Conservation (phyloP, 257 asterid species). For the Jasminum sambac region DNA sequence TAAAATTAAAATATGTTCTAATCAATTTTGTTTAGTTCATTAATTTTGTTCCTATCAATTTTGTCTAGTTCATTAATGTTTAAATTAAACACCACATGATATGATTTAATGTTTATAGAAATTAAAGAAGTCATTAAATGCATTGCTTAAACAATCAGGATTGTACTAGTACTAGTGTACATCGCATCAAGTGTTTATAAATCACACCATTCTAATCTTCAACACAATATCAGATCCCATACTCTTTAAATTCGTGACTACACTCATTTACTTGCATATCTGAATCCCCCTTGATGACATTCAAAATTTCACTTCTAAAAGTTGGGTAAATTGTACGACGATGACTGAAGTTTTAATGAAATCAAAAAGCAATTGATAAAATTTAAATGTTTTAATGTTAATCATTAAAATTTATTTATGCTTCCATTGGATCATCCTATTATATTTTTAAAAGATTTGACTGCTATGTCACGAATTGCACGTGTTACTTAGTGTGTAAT, state of each 20-base stretch:
- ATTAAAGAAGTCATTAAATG: not conserved
- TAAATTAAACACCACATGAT: not conserved
- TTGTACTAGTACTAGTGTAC: constrained; percentile 8
- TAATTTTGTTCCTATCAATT: not conserved
- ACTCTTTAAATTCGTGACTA: not conserved
- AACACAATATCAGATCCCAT: constrained; percentile 4
- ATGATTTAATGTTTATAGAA: not conserved
- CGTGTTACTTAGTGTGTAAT: too few species aligned
- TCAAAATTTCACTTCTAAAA: not conserved
- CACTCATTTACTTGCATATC: not conserved
- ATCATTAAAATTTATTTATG: too few species aligned
- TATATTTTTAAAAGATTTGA: too few species aligned
- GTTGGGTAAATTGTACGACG: too few species aligned
- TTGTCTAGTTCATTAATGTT: not conserved
- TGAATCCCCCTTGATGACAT: not conserved
- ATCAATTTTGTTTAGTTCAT: not conserved
- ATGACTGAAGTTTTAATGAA: too few species aligned
- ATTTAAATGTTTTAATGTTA: too few species aligned
- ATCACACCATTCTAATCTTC: constrained; percentile 19
- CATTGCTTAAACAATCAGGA: not conserved
- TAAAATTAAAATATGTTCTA: not conserved
- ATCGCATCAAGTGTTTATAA: constrained; percentile 12
- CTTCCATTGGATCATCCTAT: too few species aligned
- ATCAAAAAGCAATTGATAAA: too few species aligned
- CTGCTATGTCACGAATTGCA: too few species aligned